Percentiles rank a stretch among this genome's conserved stretches.
These are phyloP conservation scores for Avena insularis DNA, from an alignment of 176 grass and related monocot genomes.

Conservation along the genomic window DNA sequence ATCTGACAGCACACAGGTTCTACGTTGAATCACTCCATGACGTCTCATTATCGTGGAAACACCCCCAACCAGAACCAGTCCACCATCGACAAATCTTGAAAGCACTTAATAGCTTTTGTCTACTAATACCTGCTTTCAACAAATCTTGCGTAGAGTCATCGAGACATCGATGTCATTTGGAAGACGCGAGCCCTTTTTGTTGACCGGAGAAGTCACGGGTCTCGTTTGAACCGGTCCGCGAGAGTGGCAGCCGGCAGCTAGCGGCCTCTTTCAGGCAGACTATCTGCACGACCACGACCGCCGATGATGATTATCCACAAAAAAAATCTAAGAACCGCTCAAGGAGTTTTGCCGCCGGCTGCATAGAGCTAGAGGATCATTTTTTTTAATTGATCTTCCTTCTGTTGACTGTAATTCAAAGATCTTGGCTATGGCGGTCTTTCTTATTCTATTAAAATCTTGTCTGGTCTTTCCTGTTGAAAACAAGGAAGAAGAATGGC, in stretches of 20 bases:
- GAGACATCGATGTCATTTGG: slow-evolving; percentile 31
- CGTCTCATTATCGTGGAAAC: neutral
- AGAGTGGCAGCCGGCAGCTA: neutral
- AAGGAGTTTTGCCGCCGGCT: neutral
- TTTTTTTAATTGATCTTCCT: too few relatives aligned
- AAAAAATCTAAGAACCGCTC: neutral
- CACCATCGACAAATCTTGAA: slow-evolving; percentile 15
- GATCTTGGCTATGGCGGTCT: too few relatives aligned
- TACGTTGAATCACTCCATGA: neutral
- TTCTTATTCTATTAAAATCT: too few relatives aligned
- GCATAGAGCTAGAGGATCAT: neutral
- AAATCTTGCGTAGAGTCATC: neutral
- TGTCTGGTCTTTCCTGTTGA: too few relatives aligned
- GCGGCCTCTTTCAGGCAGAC: neutral
- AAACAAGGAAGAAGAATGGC: neutral
- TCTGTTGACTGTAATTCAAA: too few relatives aligned
- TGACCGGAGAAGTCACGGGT: slow-evolving; percentile 39
- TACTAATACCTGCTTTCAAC: slow-evolving; percentile 4
- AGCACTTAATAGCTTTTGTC: neutral
- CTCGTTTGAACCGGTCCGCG: slow-evolving; percentile 51
- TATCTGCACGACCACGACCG: neutral
- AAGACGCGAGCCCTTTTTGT: slow-evolving; percentile 12
- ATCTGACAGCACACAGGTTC: neutral
- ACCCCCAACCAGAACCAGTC: neutral
- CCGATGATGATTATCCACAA: neutral